Percentiles rank a stretch among this genome's conserved stretches.
Evolutionary conservation across 805 yeast genomes (phyloP).

Genomic region (Sungouiella thailandica): DNA sequence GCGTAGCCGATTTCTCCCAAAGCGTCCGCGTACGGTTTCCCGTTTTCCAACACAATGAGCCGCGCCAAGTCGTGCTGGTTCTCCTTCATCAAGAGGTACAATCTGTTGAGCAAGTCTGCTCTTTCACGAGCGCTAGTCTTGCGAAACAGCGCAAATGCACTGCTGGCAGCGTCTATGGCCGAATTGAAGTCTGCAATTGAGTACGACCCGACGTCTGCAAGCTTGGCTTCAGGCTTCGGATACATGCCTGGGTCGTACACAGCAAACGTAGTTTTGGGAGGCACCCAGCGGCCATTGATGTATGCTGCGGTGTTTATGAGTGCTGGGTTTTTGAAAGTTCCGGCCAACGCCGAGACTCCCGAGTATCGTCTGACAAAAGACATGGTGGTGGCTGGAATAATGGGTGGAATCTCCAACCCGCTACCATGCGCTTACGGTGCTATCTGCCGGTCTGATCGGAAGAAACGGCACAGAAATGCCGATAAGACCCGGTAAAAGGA

Average conservation of each 20-base stretch:
- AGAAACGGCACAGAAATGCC: no score
- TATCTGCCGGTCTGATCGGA: no score
- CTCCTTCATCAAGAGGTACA: slow-evolving; percentile 50
- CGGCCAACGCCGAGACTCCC: slow-evolving; percentile 1
- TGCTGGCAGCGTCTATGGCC: slow-evolving; percentile 53
- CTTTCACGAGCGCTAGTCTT: slow-evolving; percentile 55
- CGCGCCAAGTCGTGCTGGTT: slow-evolving; percentile 63
- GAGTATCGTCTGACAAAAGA: slow-evolving; percentile 1
- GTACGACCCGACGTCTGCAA: slow-evolving; percentile 53
- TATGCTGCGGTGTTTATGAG: slow-evolving; percentile 56
- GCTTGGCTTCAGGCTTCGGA: slow-evolving; percentile 35
- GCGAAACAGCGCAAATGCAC: slow-evolving; percentile 50
- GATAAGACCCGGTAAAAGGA: no score
- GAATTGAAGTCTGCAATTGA: slow-evolving; percentile 43
- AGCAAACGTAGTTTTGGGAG: slow-evolving; percentile 43
- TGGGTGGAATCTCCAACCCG: no score
- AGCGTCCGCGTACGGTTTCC: slow-evolving; percentile 70
- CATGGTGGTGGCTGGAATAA: no score
- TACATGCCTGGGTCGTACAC: slow-evolving; percentile 73
- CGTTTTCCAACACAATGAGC: slow-evolving; percentile 65
- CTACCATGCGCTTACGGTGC: no score
- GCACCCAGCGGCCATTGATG: slow-evolving; percentile 73
- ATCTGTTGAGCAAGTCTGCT: slow-evolving; percentile 44
- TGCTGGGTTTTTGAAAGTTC: slow-evolving; percentile 39
- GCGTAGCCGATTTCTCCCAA: slow-evolving; percentile 63